Evolutionary conservation across 2,329 filamentous ascomycete genomes (phyloP).

Genomic region (Malbranchea cinnamomea): DNA sequence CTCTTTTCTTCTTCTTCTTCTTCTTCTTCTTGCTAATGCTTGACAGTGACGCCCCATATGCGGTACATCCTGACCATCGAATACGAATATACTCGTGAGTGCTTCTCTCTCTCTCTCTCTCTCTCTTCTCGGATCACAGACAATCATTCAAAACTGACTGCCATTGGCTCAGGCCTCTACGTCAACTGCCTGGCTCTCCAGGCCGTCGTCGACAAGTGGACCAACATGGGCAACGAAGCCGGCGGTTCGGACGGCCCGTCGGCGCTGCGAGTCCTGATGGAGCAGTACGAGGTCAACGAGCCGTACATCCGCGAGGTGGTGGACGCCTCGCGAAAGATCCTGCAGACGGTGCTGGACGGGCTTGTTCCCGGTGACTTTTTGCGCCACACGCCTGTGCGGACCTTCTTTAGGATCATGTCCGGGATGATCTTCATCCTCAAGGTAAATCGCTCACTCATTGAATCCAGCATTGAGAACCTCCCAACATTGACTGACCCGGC

Average conservation of each 20-base stretch:
- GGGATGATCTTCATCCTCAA: conserved; percentile 52
- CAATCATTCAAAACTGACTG: not conserved
- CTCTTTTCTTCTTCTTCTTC: not conserved
- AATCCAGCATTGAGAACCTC: not conserved
- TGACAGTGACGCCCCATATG: conserved; percentile 40
- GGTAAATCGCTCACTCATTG: conserved; percentile 18
- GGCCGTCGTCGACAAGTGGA: conserved; percentile 85
- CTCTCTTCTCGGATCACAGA: not conserved
- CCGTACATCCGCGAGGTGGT: conserved; percentile 48
- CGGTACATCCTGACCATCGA: conserved; percentile 77
- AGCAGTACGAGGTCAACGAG: conserved; percentile 42
- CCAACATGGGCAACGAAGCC: conserved; percentile 44
- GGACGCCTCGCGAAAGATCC: conserved; percentile 44
- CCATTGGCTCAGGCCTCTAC: conserved; percentile 43
- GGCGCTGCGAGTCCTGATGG: conserved; percentile 28
- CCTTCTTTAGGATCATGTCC: conserved; percentile 49
- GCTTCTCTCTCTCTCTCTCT: not conserved
- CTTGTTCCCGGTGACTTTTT: conserved; percentile 43
- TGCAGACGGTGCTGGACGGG: conserved; percentile 44
- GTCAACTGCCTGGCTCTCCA: conserved; percentile 88
- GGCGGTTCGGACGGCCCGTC: conserved; percentile 10
- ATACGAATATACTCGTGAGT: conserved; percentile 75
- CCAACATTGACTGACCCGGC: conserved; percentile 7
- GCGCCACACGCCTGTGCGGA: conserved; percentile 47
- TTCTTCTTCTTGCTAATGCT: conserved; percentile 12